Base-by-base conservation (phyloP, 208 protist genomes). In the Tritrichomonas musculus region DNA sequence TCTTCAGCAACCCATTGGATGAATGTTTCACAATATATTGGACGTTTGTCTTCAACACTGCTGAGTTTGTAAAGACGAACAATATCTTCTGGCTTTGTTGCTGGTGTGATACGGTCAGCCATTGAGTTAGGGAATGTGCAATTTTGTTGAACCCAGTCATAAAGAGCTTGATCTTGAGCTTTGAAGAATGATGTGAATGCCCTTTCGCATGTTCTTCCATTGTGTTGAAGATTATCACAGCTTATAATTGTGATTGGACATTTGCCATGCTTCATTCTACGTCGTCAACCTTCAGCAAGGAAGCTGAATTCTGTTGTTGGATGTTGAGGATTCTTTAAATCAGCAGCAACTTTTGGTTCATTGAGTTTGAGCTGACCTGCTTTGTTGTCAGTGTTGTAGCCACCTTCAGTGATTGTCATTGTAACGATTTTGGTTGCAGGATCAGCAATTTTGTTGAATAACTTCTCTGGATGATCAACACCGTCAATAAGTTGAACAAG, bases 161-260 rank as follows among this genome's bases (percentile, higher is more conserved):
- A 60, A 73, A 94, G 75, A 47, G 55, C 64, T 11, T 22, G 0
- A 60, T 73, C 93, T 33, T 75, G 14, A 49, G 33, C 55, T 27
- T 27, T 25, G 0, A 92, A 66, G n/a, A 50, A 93, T 20, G 80
- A 73, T 60, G 69, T 69, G 39, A 60, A 66, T 33, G 57, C 47
- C 27, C 13, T 44, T 44, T 44, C 33, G 44, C 64, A 53, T 33
- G 25, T 53, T 9, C 36, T 53, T 65, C 93, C 93, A 73, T 94
- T 94, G n/a, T 60, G 33, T n/a, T 88, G 93, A 36, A 94, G 27
- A 75, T 94, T 94, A 92, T 94, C 93, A 72, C 93, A 94, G 39
- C 72, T 92, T 75, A 94, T 41, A 33, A 94, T 66, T 22, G 93
- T 94, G n/a, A 92, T 82, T 84, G 93, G 77, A 36, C 50, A 8